Base-by-base conservation (phyloP, 768 basidiomycete genomes). In the Xerocomus potaroensis region DNA sequence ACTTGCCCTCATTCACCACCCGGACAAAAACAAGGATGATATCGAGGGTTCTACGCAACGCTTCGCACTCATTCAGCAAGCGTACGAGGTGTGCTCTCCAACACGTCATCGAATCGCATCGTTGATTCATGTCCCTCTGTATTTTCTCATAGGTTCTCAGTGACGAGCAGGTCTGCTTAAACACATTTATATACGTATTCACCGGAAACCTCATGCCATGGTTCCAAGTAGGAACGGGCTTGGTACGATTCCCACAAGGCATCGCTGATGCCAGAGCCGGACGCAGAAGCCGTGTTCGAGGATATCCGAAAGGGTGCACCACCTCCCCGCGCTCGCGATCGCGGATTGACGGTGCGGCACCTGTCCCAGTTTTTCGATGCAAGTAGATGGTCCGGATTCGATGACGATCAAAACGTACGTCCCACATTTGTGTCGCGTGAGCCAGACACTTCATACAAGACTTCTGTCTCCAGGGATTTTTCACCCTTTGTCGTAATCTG, bases 241-340 rank as follows among this genome's bases (percentile, higher is more conserved):
- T 99, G 93, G 90, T 99, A 99, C 66, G 96, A 99, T 67, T 83
- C 83, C 5, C 95, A 98, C 64, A 83, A 84, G 48, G 82, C 86
- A 23, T 86, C 87, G 21, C 74, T 92, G 7, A 71, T 74, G 15
- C 87, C 87, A 3, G 87, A 88, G 57, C 80, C 90, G 33, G 94
- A 94, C 63, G 88, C 87, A 35, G 82, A 86, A 35, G 78, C 76
- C 3, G 83, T 95, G 14, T 89, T 91, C 57, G 84, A 96, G 51
- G 87, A 92, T 57, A 84, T 97, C 45, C 79, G 81, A 41, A 77
- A 70, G 47, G 94, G 94, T 14, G 67, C 69, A 7, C 74, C 75
- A 32, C 76, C 78, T 26, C 73, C 79, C 16, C 71, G 72, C 53
- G 63, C 72, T 48, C 60, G 71, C 26, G 90, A 84, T 66, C 79